Conservation (phyloP, 148 eudicot species). For the Rhododendron henanense region DNA sequence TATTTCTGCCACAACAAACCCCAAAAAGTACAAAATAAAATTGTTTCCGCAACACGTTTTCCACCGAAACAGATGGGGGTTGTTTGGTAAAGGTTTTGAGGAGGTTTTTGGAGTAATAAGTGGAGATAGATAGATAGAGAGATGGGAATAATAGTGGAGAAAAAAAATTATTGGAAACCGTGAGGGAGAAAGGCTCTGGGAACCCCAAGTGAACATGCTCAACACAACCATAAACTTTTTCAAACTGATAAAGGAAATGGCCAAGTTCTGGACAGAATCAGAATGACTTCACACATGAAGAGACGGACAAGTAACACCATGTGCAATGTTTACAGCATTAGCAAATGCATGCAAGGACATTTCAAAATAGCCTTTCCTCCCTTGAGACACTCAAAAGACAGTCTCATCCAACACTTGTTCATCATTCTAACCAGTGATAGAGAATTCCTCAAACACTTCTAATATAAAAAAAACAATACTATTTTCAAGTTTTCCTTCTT, state of each 20-base stretch:
- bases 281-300: neutral
- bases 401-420: neutral
- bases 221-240: neutral
- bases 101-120: too few species aligned
- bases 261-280: neutral
- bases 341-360: neutral
- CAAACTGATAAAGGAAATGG: neutral
- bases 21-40: neutral
- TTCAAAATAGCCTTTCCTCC: neutral
- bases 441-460: neutral
- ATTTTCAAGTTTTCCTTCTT: neutral
- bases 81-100: neutral
- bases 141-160: neutral
- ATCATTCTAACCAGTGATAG: neutral
- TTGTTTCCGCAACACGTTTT: neutral
- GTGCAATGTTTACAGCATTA: neutral
- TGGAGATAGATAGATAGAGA: too few species aligned
- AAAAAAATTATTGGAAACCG: neutral
- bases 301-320: neutral
- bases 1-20: neutral
- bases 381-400: neutral
- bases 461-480: neutral
- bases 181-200: neutral
- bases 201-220: neutral
- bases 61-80: neutral